These are phyloP conservation scores for Wallacemonas collosoma DNA, from an alignment of 208 protist species.

Conservation along the genomic window DNA sequence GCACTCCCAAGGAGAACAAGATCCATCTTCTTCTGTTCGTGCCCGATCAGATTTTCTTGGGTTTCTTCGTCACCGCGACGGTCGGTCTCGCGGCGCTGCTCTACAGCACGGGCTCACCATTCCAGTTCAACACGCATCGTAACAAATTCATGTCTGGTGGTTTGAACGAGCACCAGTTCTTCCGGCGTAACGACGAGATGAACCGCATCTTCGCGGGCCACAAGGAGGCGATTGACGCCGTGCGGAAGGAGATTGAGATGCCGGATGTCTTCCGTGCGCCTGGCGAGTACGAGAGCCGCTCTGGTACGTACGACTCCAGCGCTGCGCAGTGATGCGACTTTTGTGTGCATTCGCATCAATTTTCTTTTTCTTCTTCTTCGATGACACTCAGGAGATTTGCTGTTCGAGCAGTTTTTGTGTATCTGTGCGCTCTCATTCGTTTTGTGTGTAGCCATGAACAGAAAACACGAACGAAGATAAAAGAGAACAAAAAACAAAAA, in stretches of 20 bases:
- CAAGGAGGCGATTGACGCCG: slow-evolving; percentile 65
- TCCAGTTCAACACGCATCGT: slow-evolving; percentile 50
- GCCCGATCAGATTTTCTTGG: slow-evolving; percentile 72
- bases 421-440: no score
- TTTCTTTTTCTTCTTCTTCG: no score
- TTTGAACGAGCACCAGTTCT: slow-evolving; percentile 79
- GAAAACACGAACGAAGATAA: neutral
- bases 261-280: slow-evolving; percentile 65
- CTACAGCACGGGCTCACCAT: slow-evolving; percentile 45
- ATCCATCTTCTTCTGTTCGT: slow-evolving; percentile 63
- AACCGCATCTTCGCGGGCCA: slow-evolving; percentile 66
- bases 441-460: neutral
- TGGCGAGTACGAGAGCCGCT: slow-evolving; percentile 57
- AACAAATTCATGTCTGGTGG: slow-evolving; percentile 59
- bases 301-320: slow-evolving; percentile 39
- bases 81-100: slow-evolving; percentile 20
- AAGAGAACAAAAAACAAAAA: neutral
- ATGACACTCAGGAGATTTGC: no score
- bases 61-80: neutral
- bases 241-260: slow-evolving; percentile 42
- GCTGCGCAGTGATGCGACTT: neutral
- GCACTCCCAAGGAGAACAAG: slow-evolving; percentile 45
- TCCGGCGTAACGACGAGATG: slow-evolving; percentile 81
- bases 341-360: no score
- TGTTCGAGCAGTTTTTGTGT: no score